Evolutionary conservation across 805 yeast genomes (phyloP), one percentile per base, ranked within the genome.

Genomic region (Ogataea sp.): DNA sequence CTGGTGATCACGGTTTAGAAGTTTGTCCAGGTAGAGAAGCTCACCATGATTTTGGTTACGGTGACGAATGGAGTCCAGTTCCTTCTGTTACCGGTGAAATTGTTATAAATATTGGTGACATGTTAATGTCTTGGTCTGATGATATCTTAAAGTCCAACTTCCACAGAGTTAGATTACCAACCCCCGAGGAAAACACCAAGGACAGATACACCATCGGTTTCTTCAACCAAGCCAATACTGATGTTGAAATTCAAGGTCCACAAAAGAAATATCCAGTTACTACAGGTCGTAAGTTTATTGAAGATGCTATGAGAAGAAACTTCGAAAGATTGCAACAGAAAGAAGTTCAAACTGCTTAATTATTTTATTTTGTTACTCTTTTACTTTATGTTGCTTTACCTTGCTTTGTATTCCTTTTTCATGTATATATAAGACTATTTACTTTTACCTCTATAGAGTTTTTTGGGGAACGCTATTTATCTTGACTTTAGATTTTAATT

Each of bases 81-180:
- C 59, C 56, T 20, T 52, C 64, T 7, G 41, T 23, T 3, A 56
- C 62, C 5, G 64, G 65, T 9, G 61, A 58, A 10, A 58, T 62
- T 36, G 64, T 61, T 17, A 55, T 61, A 32, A 60, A 61, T 36
- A 61, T 62, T 34, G 65, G 67, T 10, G 65, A 62, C 41, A 59
- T 61, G 65, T 43, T 62, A 34, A 62, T 62, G 67, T 56, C 64
- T 18, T 61, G 65, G 65, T 51, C 59, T 3, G 65, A 61, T 40
- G 65, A 57, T 37, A 40, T 40, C 15, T 43, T 57, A 37, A 61
- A 61, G 41, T 58, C 62, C 5, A 61, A 57, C 39, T 61, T 58
- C 43, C 65, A 59, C 43, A 51, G 66, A 36, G 67, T 61, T 15
- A 46, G 63, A 41, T 43, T 53, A 3, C 61, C 64, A 5, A 32